phyloP scores from a whole-genome alignment of 2,329 filamentous ascomycete genomes.

The Scytalidium lignicola region DNA sequence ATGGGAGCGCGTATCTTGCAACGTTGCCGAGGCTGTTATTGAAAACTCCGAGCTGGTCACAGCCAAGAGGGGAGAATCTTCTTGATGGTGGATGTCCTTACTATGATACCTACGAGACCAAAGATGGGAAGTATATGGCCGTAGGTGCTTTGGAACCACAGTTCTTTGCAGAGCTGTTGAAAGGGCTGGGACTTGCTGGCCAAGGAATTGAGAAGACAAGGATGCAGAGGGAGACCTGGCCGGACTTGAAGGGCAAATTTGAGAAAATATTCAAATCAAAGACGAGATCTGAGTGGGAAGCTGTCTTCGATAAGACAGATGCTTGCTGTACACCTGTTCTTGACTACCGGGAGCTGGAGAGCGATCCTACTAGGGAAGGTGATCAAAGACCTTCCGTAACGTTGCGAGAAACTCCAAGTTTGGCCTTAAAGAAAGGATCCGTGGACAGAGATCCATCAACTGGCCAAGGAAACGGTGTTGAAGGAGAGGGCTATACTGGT shows the following conservation, averaged over 20 bases:
- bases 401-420: constrained; percentile 63
- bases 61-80: constrained; percentile 66
- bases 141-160: constrained; percentile 88
- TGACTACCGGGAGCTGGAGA: constrained; percentile 66
- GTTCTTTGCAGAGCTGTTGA: constrained; percentile 68
- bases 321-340: constrained; percentile 90
- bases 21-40: constrained; percentile 68
- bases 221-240: constrained; percentile 62
- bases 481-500: constrained; percentile 63
- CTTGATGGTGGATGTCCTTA: constrained; percentile 83
- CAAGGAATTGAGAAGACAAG: constrained; percentile 48
- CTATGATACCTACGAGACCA: constrained; percentile 85
- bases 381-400: constrained; percentile 69
- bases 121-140: constrained; percentile 73
- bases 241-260: constrained; percentile 57
- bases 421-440: constrained; percentile 50
- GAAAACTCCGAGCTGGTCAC: constrained; percentile 58
- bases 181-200: constrained; percentile 56
- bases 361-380: constrained; percentile 43
- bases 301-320: constrained; percentile 81
- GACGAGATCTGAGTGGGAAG: constrained; percentile 76
- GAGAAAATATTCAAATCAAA: constrained; percentile 60
- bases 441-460: constrained; percentile 29
- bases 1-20: constrained; percentile 74
- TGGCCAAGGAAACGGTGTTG: constrained; percentile 59